These are phyloP conservation scores for Myxozyma melibiosi DNA, from an alignment of 805 yeast species.

Conservation along the genomic window DNA sequence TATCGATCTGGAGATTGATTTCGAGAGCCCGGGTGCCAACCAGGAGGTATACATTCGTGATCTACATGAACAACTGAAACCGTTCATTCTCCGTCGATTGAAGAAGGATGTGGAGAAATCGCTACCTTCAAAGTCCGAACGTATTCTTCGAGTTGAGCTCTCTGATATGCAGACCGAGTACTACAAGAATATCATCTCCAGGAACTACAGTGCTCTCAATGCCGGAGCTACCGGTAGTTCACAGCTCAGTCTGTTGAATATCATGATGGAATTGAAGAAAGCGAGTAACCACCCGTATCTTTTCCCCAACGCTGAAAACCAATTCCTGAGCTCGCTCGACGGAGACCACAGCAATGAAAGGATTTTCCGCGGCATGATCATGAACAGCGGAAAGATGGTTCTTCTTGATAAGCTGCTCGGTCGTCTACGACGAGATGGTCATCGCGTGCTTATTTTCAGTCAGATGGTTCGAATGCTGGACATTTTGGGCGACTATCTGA, in stretches of 20 bases:
- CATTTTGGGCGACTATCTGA: slow-evolving; percentile 88
- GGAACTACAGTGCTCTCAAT: slow-evolving; percentile 87
- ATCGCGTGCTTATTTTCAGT: slow-evolving; percentile 89
- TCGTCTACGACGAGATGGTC: slow-evolving; percentile 88
- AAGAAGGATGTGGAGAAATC: slow-evolving; percentile 98
- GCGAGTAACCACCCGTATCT: slow-evolving; percentile 97
- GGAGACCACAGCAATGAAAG: slow-evolving; percentile 57
- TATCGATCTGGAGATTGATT: slow-evolving; percentile 94
- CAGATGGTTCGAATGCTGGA: slow-evolving; percentile 98
- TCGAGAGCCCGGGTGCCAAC: slow-evolving; percentile 80
- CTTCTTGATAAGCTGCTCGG: slow-evolving; percentile 84
- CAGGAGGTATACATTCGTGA: slow-evolving; percentile 89
- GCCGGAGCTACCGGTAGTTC: slow-evolving; percentile 73
- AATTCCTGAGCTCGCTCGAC: slow-evolving; percentile 50
- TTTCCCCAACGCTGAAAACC: slow-evolving; percentile 89
- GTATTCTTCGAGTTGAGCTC: slow-evolving; percentile 91
- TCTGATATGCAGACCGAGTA: slow-evolving; percentile 95
- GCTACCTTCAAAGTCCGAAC: slow-evolving; percentile 91
- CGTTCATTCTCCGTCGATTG: slow-evolving; percentile 87
- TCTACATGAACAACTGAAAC: slow-evolving; percentile 81
- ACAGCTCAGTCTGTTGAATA: slow-evolving; percentile 84
- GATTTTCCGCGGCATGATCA: slow-evolving; percentile 82
- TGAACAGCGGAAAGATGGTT: slow-evolving; percentile 99
- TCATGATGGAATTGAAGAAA: slow-evolving; percentile 94
- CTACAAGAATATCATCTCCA: slow-evolving; percentile 89